Base-by-base conservation (phyloP, 192 early-diverging fungal genomes). In the Martensiomyces pterosporus region DNA sequence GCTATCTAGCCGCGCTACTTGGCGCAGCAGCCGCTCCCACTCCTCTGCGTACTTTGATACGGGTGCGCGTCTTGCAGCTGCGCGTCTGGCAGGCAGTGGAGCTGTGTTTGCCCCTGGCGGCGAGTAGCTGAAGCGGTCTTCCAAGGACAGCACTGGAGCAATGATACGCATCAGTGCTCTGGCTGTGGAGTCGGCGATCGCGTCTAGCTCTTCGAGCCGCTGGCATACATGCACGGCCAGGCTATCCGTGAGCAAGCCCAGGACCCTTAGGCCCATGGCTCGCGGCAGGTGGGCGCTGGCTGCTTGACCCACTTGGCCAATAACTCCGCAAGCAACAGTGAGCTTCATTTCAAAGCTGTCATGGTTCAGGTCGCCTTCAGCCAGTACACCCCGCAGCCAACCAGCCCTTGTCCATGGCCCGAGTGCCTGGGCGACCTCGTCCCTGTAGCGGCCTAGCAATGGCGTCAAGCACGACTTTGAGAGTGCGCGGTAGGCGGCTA, bases 401-500 rank as follows among this genome's bases (percentile, higher is more conserved):
- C 12, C 29, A 12, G 6, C 6, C 29, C 12, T 49, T 39, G 24
- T 23, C 23, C 41, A 35, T 17, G 38, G 22, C 12, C 59, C 67
- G 35, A 72, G 46, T 10, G 62, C 57, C 13, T 37, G 53, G 0
- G 32, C 13, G 15, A 73, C 32, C 34, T 44, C 39, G 17, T 38
- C 38, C 3, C 57, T 46, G 19, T 49, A 16, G 2, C 57, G 52
- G 24, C 12, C 26, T 4, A 65, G 54, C 44, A 73, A 39, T 9
- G 62, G 57, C 13, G 24, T 49, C 26, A 73, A 24, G 9, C 47
- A 43, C 7, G 45, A 12, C 41, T 47, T 51, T 17, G 53, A 55
- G 27, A 76, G 37, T 2, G 46, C 43, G 47, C 73, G 65, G 36
- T 61, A 65, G 16, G 60, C 39, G 0, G 62, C 52, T 17, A 76